Base-by-base conservation (phyloP, 2,329 filamentous ascomycete species). In the Sclerotiophoma versabilis region DNA sequence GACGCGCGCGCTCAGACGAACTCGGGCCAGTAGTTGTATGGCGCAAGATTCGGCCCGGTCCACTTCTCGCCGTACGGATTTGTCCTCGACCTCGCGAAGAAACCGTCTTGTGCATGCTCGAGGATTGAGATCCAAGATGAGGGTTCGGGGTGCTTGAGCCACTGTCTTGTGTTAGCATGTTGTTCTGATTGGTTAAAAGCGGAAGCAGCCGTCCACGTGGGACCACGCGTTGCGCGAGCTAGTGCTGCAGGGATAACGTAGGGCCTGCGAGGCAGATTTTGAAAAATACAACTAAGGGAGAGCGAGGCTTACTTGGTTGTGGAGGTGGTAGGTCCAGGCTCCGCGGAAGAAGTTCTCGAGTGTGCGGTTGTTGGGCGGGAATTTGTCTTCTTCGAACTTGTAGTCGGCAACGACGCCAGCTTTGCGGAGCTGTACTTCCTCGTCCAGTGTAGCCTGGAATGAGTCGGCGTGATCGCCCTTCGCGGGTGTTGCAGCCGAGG, bases 241-340 rank as follows among this genome's bases (percentile, higher is more conserved):
- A 42, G 17, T 1, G 15, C 11, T 32, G 39, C 39, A 43, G 39
- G 39, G 26, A 43, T 26, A 19, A 33, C 14, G 20, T 17, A 19
- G 20, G 30, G 30, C 14, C 45, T 45, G 23, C 10, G 23, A 37
- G 22, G 26, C 32, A 30, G 29, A 38, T 14, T 33, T 6, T 19
- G 9, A 17, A n/a, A 19, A n/a, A 27, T 26, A n/a, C n/a, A n/a
- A n/a, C n/a, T n/a, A 20, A 17, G 17, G 23, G n/a, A 23, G 10
- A 22, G n/a, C n/a, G 23, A 33, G 57, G 68, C 77, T 69, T 69
- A 83, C 81, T 74, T 83, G 82, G 58, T 84, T 84, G 63, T 84
- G 82, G 54, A 84, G 79, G 64, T 84, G 82, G 64, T 84, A 84
- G 23, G 80, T 83, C 80, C 80, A 84, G 19, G 81, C 79, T 1